Percentiles rank a stretch among this genome's conserved stretches.
Evolutionary conservation across 1,139 yeast species (phyloP).

Genomic region (Tardiomyces blankii): DNA sequence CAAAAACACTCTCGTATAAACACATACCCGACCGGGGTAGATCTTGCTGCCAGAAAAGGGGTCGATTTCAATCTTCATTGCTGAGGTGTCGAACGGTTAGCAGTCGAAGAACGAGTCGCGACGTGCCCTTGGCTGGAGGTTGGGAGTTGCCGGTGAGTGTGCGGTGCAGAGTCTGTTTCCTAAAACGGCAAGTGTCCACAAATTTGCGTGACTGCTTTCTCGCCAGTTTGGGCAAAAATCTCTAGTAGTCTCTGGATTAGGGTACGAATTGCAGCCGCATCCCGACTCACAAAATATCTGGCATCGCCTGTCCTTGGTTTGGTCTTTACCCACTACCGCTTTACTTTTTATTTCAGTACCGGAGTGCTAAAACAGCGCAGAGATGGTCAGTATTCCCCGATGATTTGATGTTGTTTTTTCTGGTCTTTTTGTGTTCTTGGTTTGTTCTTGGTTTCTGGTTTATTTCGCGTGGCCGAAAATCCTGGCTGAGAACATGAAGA

Average conservation of each 20-base stretch:
- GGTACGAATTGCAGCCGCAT: neutral
- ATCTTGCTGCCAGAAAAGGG: constrained; percentile 98
- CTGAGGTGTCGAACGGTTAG: constrained; percentile 10
- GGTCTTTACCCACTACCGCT: neutral
- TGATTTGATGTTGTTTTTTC: neutral
- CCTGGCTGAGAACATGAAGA: too few species aligned
- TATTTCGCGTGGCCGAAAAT: too few species aligned
- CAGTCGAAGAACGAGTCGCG: neutral
- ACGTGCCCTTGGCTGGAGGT: neutral
- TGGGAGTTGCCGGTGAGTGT: neutral
- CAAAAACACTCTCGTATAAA: constrained; percentile 5
- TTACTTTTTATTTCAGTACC: constrained; percentile 33
- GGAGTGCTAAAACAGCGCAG: constrained; percentile 84
- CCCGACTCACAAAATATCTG: neutral
- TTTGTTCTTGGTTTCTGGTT: neutral
- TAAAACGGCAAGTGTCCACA: neutral
- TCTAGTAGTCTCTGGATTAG: neutral
- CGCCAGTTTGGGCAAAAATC: neutral
- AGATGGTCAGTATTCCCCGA: constrained; percentile 72
- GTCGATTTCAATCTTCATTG: constrained; percentile 99
- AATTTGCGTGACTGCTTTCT: neutral
- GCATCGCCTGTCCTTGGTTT: neutral
- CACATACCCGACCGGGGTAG: constrained; percentile 89
- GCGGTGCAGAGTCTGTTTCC: neutral
- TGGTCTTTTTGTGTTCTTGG: neutral